Base-by-base conservation (phyloP, 2,329 filamentous ascomycete species). In the Ampelomyces quisqualis region DNA sequence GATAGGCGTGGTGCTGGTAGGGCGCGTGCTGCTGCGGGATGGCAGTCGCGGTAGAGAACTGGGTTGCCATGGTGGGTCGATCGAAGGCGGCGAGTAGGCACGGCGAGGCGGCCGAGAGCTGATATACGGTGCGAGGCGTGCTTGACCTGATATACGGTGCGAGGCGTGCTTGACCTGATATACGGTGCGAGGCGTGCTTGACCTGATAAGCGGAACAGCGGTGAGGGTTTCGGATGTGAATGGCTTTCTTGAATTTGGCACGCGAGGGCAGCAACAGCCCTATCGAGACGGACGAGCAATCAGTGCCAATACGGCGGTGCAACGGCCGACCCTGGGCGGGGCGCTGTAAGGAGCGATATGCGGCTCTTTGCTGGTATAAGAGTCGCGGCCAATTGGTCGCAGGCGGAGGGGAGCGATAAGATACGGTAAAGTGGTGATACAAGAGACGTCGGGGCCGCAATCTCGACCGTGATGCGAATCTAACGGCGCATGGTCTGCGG, bases 1-100 rank as follows among this genome's bases (percentile, higher is more conserved):
- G 58, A 55, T 68, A 68, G 7, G 55, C 58, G 39, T 68, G 62
- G 34, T 60, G 55, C 13, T 64, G 61, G 55, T 64, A 68, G 11
- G 58, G 56, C 14, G 55, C 55, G 33, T 54, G 58, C 34, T 38
- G 52, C 26, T 38, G 52, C 23, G 64, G 49, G 27, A 60, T 57
- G 29, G 60, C 51, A 18, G 60, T 57, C 27, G 65, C 56, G 24
- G 57, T 55, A 1, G 62, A 62, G 47, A 64, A 62, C 28, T 64
- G 59, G 40, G 64, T 61, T 41, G 65, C 64, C 65, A 69, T 69
- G 49, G 34, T 55, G 52, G 30, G 34, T 22, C 29, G 38, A 10
- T 19, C 17, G 28, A 28, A 13, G 26, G 5, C n/a, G 13, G 26
- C 26, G 5, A 14, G 26, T 13, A 13, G 15, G n/a, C 15, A 14